These are phyloP conservation scores for Houttuynia cordata DNA, from an alignment of 164 flowering plant species.

Conservation along the genomic window DNA sequence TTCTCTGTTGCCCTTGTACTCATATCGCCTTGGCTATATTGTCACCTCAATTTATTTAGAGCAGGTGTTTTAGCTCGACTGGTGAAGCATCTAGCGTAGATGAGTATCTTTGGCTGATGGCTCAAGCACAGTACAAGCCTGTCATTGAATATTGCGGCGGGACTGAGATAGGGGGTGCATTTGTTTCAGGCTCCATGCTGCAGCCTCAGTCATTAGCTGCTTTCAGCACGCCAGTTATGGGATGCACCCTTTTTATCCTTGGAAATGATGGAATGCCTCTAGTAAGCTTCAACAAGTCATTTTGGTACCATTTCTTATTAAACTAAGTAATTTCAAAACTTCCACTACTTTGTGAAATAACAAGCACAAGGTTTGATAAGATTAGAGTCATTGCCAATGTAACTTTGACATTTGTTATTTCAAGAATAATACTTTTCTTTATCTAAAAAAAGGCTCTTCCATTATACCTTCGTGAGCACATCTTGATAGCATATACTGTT, in stretches of 20 bases:
- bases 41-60: slow-evolving; percentile 1
- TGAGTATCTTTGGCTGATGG: slow-evolving; percentile 93
- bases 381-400: not conserved
- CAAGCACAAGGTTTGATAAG: no score
- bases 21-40: not conserved
- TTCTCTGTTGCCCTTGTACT: not conserved
- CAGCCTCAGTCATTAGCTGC: slow-evolving; percentile 86
- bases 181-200: slow-evolving; percentile 67
- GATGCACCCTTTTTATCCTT: slow-evolving; percentile 70
- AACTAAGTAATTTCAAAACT: not conserved
- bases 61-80: slow-evolving; percentile 82
- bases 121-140: slow-evolving; percentile 84
- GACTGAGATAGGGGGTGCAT: slow-evolving; percentile 95
- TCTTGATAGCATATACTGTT: not conserved
- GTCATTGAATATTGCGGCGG: slow-evolving; percentile 97
- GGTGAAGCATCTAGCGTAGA: slow-evolving; percentile 94
- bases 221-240: slow-evolving; percentile 93
- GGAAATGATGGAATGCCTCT: slow-evolving; percentile 60
- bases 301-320: not conserved
- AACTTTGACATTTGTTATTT: not conserved
- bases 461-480: not conserved
- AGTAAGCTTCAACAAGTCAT: slow-evolving; percentile 32
- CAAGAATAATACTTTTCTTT: no score
- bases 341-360: not conserved
- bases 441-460: no score